phyloP scores from a whole-genome alignment of 306 rosid genomes.

The Mimosa pudica region DNA sequence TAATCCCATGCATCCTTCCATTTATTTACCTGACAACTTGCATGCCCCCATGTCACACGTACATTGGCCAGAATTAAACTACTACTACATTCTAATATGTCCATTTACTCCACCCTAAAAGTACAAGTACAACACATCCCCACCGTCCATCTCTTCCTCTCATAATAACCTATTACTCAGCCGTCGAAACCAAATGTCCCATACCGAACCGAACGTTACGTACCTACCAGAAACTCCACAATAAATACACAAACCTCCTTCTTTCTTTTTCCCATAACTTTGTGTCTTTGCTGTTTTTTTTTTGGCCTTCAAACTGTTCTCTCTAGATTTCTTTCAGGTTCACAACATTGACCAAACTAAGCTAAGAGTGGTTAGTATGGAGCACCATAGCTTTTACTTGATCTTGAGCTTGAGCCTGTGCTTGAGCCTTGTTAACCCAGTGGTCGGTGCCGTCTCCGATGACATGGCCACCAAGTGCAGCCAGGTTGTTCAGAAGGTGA shows the following conservation, averaged over 20 bases:
- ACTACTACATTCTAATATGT: too few relatives aligned
- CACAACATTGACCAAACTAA: not conserved
- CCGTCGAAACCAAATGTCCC: not conserved
- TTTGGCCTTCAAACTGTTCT: not conserved
- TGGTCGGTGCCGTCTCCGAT: not conserved
- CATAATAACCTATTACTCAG: not conserved
- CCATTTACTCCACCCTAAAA: too few relatives aligned
- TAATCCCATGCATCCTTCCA: too few relatives aligned
- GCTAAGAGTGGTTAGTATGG: not conserved
- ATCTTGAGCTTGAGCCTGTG: slow-evolving; percentile 2
- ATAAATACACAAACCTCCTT: not conserved
- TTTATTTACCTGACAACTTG: too few relatives aligned
- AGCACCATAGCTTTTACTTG: not conserved
- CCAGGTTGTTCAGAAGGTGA: slow-evolving; percentile 45
- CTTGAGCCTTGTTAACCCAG: not conserved
- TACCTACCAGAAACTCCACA: not conserved
- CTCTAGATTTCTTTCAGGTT: not conserved
- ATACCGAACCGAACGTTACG: not conserved
- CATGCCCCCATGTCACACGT: too few relatives aligned
- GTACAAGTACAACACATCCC: not conserved
- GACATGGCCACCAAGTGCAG: slow-evolving; percentile 44
- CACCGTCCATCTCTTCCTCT: not conserved
- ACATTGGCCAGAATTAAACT: too few relatives aligned
- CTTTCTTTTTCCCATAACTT: not conserved
- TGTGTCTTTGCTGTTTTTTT: too few relatives aligned